Percentiles rank a stretch among this genome's conserved stretches.
Conservation (phyloP, 2,329 filamentous ascomycete species). For the Diplodia intermedia region DNA sequence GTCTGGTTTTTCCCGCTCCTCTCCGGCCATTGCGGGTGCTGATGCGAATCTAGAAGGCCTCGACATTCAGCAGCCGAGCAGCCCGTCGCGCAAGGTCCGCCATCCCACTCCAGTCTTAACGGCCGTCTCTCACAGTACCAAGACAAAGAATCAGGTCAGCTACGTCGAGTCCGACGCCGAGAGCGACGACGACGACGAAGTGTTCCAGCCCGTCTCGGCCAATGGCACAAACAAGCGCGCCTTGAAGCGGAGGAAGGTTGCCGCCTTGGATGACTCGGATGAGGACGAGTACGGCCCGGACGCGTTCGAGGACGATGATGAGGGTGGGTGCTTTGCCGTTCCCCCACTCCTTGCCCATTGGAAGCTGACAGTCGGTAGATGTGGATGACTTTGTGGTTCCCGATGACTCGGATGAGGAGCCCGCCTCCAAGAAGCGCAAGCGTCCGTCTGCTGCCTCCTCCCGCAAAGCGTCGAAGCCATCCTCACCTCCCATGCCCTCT, state of each 20-base stretch:
- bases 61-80: constrained; percentile 62
- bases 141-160: constrained; percentile 53
- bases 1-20: constrained; percentile 50
- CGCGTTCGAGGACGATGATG: constrained; percentile 61
- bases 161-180: constrained; percentile 32
- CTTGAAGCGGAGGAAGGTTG: constrained; percentile 63
- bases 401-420: constrained; percentile 80
- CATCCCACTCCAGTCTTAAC: neutral
- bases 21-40: constrained; percentile 49
- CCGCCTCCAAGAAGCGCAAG: constrained; percentile 71
- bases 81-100: constrained; percentile 79
- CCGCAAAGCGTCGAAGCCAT: constrained; percentile 68
- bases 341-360: neutral
- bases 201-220: constrained; percentile 65
- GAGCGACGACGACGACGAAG: constrained; percentile 69
- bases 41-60: constrained; percentile 53
- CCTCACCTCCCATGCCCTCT: constrained; percentile 55
- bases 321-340: constrained; percentile 51
- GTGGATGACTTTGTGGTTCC: constrained; percentile 88
- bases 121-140: constrained; percentile 32
- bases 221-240: constrained; percentile 53
- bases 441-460: constrained; percentile 62
- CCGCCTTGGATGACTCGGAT: constrained; percentile 68
- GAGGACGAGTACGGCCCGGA: constrained; percentile 72
- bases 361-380: constrained; percentile 54